A percentile compares a stretch with the other conserved stretches of the same genome.
Evolutionary conservation across 257 asterid species (phyloP).

Genomic region (Perilla frutescens): DNA sequence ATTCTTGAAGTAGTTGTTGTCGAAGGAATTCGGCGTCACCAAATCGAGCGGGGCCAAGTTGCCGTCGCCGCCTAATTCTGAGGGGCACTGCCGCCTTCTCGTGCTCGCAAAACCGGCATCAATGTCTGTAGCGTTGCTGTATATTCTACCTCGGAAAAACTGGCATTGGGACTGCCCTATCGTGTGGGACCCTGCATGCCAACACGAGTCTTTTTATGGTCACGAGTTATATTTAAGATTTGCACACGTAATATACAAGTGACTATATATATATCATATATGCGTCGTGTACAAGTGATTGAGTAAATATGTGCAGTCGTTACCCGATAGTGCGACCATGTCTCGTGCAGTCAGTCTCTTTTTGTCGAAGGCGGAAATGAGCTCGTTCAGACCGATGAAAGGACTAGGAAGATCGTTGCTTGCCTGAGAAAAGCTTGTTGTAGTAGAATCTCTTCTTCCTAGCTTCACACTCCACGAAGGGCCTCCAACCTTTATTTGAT

Average conservation of each 20-base stretch:
- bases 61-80: not conserved
- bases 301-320: no score
- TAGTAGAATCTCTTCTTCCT: constrained; percentile 37
- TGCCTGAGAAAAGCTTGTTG: constrained; percentile 27
- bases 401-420: constrained; percentile 17
- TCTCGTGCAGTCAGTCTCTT: not conserved
- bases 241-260: no score
- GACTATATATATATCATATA: no score
- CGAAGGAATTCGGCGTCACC: no score
- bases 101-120: not conserved
- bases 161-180: not conserved
- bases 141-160: not conserved
- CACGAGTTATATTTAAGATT: no score
- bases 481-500: constrained; percentile 34
- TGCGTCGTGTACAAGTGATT: no score
- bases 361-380: constrained; percentile 1
- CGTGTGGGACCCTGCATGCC: not conserved
- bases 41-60: not conserved
- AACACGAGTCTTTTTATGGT: no score
- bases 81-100: not conserved
- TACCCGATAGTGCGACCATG: not conserved
- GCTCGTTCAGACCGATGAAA: not conserved
- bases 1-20: constrained; percentile 25
- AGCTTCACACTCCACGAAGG: constrained; percentile 38
- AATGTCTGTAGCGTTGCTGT: not conserved